A percentile compares a stretch with the other conserved stretches of the same genome.
These are phyloP conservation scores for Dunaliella sp. DNA, from an alignment of 139 green algal species.

Conservation along the genomic window DNA sequence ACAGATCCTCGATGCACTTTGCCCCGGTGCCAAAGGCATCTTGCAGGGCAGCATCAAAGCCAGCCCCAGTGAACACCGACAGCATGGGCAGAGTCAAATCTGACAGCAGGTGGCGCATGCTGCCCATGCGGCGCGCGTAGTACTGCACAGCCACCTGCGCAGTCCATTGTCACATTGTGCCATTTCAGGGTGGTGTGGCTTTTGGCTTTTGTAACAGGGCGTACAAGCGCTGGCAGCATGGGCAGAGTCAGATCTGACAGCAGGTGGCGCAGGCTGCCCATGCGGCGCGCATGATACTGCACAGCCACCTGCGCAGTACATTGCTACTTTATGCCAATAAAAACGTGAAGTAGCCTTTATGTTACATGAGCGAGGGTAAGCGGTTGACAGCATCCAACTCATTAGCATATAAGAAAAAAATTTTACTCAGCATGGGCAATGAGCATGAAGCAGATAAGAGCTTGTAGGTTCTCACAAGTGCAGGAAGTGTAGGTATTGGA, in stretches of 20 bases:
- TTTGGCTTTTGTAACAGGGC: too few relatives aligned
- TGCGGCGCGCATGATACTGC: conserved; percentile 45
- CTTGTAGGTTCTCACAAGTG: too few relatives aligned
- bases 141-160: conserved; percentile 13
- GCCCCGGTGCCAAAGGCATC: conserved; percentile 19
- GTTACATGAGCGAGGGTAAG: too few relatives aligned
- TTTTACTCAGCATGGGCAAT: too few relatives aligned
- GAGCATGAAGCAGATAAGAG: too few relatives aligned
- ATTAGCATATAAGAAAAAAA: too few relatives aligned
- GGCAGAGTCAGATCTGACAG: conserved; percentile 74
- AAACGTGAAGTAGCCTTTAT: too few relatives aligned
- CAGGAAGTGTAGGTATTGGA: too few relatives aligned
- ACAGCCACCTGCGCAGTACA: neutral
- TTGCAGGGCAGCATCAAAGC: conserved; percentile 48
- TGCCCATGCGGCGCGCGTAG: conserved; percentile 62
- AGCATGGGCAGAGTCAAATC: conserved; percentile 79
- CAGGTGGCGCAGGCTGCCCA: conserved; percentile 63
- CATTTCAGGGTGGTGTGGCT: too few relatives aligned
- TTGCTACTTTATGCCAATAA: too few relatives aligned
- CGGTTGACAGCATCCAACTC: too few relatives aligned
- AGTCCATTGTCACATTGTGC: conserved; percentile 49
- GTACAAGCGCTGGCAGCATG: conserved; percentile 53
- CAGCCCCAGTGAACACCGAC: conserved; percentile 63
- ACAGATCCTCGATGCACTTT: conserved; percentile 74
- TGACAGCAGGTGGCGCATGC: conserved; percentile 58